Conservation (phyloP, 2,329 filamentous ascomycete genomes). For the Fusarium algeriense region DNA sequence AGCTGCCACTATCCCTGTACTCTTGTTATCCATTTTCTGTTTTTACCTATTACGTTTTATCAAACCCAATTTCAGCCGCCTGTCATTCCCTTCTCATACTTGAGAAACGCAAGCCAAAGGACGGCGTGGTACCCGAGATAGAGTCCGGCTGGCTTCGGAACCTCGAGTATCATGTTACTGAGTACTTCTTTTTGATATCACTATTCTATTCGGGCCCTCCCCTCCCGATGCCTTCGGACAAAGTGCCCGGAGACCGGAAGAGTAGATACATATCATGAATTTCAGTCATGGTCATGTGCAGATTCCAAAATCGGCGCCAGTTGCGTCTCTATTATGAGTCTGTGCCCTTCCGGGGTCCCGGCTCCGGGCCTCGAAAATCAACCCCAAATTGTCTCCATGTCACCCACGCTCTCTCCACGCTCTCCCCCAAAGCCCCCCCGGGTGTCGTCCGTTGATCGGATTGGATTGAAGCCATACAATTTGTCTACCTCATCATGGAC, state of each 20-base stretch:
- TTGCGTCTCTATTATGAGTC: neutral
- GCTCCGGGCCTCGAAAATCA: conserved; percentile 34
- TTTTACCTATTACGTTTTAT: conserved; percentile 15
- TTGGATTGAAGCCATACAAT: conserved; percentile 33
- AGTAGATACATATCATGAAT: conserved; percentile 6
- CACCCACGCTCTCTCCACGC: conserved; percentile 32
- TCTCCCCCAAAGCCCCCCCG: conserved; percentile 15
- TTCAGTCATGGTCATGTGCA: conserved; percentile 17
- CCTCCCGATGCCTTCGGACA: conserved; percentile 30
- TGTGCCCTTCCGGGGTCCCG: conserved; percentile 40
- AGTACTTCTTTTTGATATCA: neutral
- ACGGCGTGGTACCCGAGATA: conserved; percentile 26
- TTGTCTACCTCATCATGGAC: conserved; percentile 36
- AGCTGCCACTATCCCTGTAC: conserved; percentile 16
- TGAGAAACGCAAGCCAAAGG: conserved; percentile 26
- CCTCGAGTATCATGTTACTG: neutral
- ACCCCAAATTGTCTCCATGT: conserved; percentile 28
- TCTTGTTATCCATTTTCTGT: conserved; percentile 20
- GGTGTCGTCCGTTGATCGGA: conserved; percentile 22
- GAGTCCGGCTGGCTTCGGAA: conserved; percentile 32
- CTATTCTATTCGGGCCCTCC: conserved; percentile 2
- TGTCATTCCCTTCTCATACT: conserved; percentile 6
- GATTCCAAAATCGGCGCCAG: neutral
- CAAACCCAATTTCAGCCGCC: conserved; percentile 19
- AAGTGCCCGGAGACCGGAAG: conserved; percentile 22